A percentile compares a stretch with the other conserved stretches of the same genome.
phyloP scores from a whole-genome alignment of 2,329 filamentous ascomycete species.

The Apiospora koreana region DNA sequence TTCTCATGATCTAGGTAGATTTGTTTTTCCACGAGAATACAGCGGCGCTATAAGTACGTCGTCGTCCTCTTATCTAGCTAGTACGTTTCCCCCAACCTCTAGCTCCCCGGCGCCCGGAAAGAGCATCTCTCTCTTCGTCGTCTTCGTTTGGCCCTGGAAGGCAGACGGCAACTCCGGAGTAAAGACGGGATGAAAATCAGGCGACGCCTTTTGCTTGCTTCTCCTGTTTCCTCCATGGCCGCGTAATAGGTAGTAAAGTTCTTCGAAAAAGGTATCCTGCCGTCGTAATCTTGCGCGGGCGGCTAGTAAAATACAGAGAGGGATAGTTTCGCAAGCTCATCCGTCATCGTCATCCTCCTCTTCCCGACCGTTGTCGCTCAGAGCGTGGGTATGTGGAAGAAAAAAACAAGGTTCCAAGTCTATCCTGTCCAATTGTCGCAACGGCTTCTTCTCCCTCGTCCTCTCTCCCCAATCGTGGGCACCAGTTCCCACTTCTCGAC shows the following conservation, averaged over 20 bases:
- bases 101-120: too few relatives aligned
- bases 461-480: background rate
- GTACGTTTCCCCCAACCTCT: background rate
- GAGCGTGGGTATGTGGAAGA: background rate
- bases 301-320: background rate
- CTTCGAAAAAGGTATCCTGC: background rate
- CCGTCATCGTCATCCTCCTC: background rate
- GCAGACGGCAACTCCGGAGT: background rate
- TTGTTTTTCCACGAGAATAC: background rate
- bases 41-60: too few relatives aligned
- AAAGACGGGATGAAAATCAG: too few relatives aligned
- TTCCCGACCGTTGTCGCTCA: background rate
- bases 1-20: background rate
- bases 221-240: background rate
- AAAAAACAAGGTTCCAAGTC: background rate
- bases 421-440: background rate
- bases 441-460: background rate
- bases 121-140: background rate
- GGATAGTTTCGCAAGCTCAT: background rate
- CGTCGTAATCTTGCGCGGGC: background rate
- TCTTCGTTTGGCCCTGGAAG: background rate
- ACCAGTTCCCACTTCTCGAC: background rate
- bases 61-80: background rate
- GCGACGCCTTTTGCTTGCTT: too few relatives aligned
- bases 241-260: background rate